Percentiles rank a stretch among this genome's conserved stretches.
Conservation (phyloP, 352 stramenopile species). For the Hyaloperonospora brassicae region DNA sequence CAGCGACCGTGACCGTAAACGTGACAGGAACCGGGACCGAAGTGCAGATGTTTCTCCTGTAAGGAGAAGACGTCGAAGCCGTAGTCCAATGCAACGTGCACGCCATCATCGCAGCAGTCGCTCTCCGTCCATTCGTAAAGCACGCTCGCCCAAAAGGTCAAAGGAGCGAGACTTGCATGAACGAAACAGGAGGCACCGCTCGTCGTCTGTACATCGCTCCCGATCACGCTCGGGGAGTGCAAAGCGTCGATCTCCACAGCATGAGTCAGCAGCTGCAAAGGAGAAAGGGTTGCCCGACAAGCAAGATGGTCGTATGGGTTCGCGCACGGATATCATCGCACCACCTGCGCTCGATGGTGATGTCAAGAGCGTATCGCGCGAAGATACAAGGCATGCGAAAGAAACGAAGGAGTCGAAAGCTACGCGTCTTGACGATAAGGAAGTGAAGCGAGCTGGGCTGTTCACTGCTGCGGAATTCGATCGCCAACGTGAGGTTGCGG, state of each 20-base stretch:
- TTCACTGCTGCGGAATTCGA: conserved; percentile 70
- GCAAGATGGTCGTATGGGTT: conserved; percentile 1
- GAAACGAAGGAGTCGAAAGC: conserved; percentile 3
- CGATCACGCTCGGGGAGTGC: conserved; percentile 22
- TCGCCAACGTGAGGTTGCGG: conserved; percentile 41
- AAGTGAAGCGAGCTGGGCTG: conserved; percentile 43
- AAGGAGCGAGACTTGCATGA: conserved; percentile 19
- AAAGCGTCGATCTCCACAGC: conserved; percentile 6
- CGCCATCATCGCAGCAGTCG: conserved; percentile 12
- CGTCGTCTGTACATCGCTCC: conserved; percentile 7
- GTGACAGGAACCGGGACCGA: background rate
- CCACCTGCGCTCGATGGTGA: background rate
- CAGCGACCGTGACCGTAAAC: no score
- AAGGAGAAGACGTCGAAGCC: conserved; percentile 6
- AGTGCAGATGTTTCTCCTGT: no score
- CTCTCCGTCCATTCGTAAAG: conserved; percentile 13
- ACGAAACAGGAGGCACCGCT: background rate
- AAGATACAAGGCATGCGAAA: conserved; percentile 2
- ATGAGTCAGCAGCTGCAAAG: conserved; percentile 4
- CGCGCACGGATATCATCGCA: background rate
- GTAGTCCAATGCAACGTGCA: conserved; percentile 17
- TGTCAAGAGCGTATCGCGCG: conserved; percentile 3
- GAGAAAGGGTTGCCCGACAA: conserved; percentile 1
- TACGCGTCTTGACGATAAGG: conserved; percentile 1
- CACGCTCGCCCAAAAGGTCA: conserved; percentile 14